These are phyloP conservation scores for Xylaria sp. DNA, from an alignment of 2,329 filamentous ascomycete genomes.

Conservation along the genomic window DNA sequence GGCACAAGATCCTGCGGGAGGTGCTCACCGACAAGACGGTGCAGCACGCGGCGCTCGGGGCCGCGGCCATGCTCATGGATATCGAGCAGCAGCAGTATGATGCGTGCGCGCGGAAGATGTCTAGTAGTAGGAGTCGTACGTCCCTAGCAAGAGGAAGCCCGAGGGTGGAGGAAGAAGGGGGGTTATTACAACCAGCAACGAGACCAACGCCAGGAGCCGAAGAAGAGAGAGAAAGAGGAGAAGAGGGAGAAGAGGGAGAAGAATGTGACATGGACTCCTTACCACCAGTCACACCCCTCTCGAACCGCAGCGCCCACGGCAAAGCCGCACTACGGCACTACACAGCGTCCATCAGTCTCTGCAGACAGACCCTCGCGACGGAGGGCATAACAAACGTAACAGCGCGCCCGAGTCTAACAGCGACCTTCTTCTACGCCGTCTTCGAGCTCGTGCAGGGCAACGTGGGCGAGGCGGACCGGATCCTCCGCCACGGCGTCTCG, in stretches of 20 bases:
- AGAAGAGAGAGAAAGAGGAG: neutral
- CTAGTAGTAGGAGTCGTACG: neutral
- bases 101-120: neutral
- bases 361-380: conserved; percentile 29
- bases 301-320: conserved; percentile 23
- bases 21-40: conserved; percentile 39
- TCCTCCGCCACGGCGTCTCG: conserved; percentile 34
- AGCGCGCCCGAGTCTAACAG: conserved; percentile 35
- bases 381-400: conserved; percentile 37
- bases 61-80: conserved; percentile 40
- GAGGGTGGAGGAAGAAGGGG: neutral
- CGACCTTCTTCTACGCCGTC: conserved; percentile 42
- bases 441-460: conserved; percentile 44
- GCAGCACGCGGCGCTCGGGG: conserved; percentile 39
- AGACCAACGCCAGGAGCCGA: neutral
- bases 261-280: neutral
- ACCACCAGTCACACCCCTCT: conserved; percentile 4
- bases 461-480: conserved; percentile 36
- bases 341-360: conserved; percentile 39
- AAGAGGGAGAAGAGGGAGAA: neutral
- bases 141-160: neutral
- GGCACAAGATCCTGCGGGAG: conserved; percentile 36
- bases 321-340: conserved; percentile 39
- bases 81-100: conserved; percentile 35
- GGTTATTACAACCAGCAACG: neutral